Evolutionary conservation across 2,329 filamentous ascomycete genomes (phyloP).

Genomic region (Beauveria medogensis): DNA sequence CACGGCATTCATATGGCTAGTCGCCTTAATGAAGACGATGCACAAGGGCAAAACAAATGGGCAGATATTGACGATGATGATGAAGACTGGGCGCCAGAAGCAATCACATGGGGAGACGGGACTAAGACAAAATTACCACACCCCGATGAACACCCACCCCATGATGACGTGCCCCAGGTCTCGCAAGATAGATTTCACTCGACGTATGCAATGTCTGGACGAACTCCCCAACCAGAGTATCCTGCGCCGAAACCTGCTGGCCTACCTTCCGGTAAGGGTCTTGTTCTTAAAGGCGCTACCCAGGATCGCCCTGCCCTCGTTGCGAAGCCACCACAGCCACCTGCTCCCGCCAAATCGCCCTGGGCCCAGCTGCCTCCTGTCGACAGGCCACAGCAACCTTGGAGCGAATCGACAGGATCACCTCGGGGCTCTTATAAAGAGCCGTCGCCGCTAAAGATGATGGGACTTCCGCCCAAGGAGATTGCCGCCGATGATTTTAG

Average conservation of each 20-base stretch:
- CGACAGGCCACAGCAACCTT: slow-evolving; percentile 66
- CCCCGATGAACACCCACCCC: slow-evolving; percentile 39
- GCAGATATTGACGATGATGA: slow-evolving; percentile 85
- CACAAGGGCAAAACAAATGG: slow-evolving; percentile 73
- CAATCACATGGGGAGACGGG: slow-evolving; percentile 81
- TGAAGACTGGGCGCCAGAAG: slow-evolving; percentile 78
- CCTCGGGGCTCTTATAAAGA: slow-evolving; percentile 48
- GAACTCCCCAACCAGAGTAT: slow-evolving; percentile 13
- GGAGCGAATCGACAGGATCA: slow-evolving; percentile 44
- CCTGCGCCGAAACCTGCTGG: slow-evolving; percentile 33
- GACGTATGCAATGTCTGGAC: slow-evolving; percentile 10
- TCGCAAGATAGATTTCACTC: neutral
- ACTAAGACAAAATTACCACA: slow-evolving; percentile 71
- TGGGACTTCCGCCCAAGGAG: slow-evolving; percentile 56
- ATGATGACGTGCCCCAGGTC: neutral
- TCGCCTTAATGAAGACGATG: slow-evolving; percentile 67
- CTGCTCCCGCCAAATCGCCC: slow-evolving; percentile 74
- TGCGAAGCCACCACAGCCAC: slow-evolving; percentile 59
- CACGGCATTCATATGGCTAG: slow-evolving; percentile 81
- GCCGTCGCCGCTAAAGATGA: slow-evolving; percentile 44
- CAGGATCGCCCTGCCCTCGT: slow-evolving; percentile 66
- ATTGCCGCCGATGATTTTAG: slow-evolving; percentile 93
- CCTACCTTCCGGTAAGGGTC: slow-evolving; percentile 47
- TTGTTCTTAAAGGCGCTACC: slow-evolving; percentile 56
- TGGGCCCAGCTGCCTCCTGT: slow-evolving; percentile 85